Conservation (phyloP, 2,329 filamentous ascomycete genomes). For the Aspergillus vadensis region DNA sequence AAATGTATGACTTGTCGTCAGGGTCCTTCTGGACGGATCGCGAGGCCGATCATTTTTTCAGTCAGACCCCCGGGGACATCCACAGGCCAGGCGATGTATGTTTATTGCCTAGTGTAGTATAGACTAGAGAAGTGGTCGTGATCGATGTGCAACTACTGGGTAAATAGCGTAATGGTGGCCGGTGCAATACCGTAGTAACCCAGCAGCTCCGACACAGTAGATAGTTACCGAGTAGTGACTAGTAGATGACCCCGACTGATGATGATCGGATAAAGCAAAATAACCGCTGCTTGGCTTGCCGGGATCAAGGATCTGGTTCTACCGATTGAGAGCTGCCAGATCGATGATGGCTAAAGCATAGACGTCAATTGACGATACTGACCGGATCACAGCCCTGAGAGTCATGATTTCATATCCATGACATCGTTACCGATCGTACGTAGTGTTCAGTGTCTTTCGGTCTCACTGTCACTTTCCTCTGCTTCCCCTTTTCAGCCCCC, state of each 20-base stretch:
- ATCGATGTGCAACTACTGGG: background rate
- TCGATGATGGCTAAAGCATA: background rate
- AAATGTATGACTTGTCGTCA: slow-evolving; percentile 2
- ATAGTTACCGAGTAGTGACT: background rate
- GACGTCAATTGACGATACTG: background rate
- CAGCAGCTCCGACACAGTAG: background rate
- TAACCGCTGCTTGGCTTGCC: background rate
- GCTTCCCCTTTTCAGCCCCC: background rate
- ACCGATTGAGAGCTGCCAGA: background rate
- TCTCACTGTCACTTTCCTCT: background rate
- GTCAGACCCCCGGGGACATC: background rate
- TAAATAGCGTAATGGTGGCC: background rate
- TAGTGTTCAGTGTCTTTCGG: background rate
- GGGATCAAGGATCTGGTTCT: background rate
- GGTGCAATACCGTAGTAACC: background rate
- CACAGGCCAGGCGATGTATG: background rate
- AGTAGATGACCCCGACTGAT: background rate
- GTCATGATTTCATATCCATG: background rate
- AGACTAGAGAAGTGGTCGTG: background rate
- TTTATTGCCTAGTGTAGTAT: background rate
- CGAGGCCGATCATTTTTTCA: background rate
- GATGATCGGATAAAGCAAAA: slow-evolving; percentile 1
- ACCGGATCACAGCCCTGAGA: background rate
- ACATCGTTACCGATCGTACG: background rate
- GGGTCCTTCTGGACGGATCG: background rate